These are phyloP conservation scores for Plasmodium cynomolgi DNA, from an alignment of 169 alveolate species.

Conservation along the genomic window DNA sequence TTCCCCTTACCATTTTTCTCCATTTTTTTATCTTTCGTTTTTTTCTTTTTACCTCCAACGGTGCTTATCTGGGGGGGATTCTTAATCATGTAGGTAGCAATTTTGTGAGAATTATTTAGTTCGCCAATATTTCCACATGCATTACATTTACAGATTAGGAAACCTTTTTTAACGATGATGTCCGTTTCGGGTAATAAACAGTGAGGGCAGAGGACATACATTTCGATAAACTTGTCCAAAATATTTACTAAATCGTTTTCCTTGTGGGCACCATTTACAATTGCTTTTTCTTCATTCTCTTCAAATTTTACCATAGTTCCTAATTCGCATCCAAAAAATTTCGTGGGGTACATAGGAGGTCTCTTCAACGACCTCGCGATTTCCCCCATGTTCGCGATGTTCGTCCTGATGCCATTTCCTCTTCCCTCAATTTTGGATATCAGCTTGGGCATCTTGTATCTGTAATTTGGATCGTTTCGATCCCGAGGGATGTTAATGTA, in stretches of 20 bases:
- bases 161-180: conserved; percentile 92
- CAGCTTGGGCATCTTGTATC: conserved; percentile 97
- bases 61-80: conserved; percentile 93
- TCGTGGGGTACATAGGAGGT: conserved; percentile 94
- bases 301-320: conserved; percentile 97
- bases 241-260: conserved; percentile 92
- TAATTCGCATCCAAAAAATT: conserved; percentile 95
- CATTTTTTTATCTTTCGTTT: conserved; percentile 68
- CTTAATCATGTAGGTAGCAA: conserved; percentile 95
- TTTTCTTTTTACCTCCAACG: conserved; percentile 76
- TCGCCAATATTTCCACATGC: conserved; percentile 97
- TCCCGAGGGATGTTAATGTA: conserved; percentile 94
- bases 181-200: conserved; percentile 99
- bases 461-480: conserved; percentile 95
- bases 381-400: conserved; percentile 97
- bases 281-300: conserved; percentile 94
- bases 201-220: conserved; percentile 97
- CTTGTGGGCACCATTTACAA: conserved; percentile 95
- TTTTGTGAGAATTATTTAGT: conserved; percentile 96
- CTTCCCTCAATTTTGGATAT: conserved; percentile 94
- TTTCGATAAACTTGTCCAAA: conserved; percentile 97
- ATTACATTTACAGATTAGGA: conserved; percentile 93
- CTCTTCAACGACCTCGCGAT: conserved; percentile 95
- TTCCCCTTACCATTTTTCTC: conserved; percentile 74
- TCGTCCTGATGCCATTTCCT: conserved; percentile 98